Conservation (phyloP, 768 basidiomycete species). For the Grammothele lineata region DNA sequence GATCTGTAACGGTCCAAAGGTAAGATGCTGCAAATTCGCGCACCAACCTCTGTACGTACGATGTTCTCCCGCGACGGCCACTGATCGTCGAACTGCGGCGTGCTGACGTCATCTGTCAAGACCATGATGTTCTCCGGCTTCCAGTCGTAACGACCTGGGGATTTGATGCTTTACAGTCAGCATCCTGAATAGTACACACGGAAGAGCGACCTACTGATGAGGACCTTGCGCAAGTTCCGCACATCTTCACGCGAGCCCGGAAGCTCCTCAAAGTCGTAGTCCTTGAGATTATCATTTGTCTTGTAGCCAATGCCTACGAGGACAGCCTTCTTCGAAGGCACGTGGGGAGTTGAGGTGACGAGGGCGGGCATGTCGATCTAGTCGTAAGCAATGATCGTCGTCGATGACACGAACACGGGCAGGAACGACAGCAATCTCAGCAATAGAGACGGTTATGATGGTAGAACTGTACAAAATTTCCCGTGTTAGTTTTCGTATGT, state of each 20-base stretch:
- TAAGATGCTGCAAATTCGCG: not conserved
- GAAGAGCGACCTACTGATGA: conserved; percentile 34
- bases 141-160: conserved; percentile 28
- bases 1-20: not conserved
- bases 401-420: not conserved
- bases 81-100: not conserved
- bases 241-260: conserved; percentile 38
- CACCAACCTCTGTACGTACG: not conserved
- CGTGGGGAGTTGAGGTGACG: not conserved
- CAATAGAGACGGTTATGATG: too few species aligned
- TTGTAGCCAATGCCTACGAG: conserved; percentile 10
- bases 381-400: not conserved
- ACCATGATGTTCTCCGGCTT: not conserved
- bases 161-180: not conserved
- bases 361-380: not conserved
- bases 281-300: not conserved
- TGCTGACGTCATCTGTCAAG: not conserved
- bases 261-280: conserved; percentile 7
- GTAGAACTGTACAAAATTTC: not conserved
- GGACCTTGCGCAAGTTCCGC: conserved; percentile 26
- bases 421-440: not conserved
- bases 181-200: not conserved
- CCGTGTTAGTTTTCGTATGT: not conserved
- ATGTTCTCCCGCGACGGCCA: not conserved
- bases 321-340: not conserved